Evolutionary conservation across 2,329 filamentous ascomycete species (phyloP).

Genomic region (Escovopsis sp.): DNA sequence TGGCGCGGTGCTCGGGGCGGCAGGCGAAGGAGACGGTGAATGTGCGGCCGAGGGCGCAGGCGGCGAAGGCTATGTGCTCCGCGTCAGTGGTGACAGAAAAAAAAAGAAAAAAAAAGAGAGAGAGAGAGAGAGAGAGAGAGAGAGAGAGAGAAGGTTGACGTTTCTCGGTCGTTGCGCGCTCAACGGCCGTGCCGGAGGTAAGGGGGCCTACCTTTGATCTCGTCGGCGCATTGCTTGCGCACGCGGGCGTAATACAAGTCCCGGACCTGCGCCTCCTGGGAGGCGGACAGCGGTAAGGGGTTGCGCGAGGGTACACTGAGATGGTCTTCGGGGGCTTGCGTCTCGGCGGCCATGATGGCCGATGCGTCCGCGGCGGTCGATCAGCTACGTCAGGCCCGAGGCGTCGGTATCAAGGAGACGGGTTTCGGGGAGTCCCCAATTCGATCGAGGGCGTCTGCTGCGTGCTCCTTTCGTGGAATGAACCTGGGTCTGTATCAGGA

Average conservation of each 20-base stretch:
- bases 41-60: slow-evolving; percentile 74
- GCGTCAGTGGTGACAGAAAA: background rate
- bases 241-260: slow-evolving; percentile 72
- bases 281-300: slow-evolving; percentile 67
- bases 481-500: too few species aligned
- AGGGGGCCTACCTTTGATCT: slow-evolving; percentile 52
- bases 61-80: slow-evolving; percentile 59
- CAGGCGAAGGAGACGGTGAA: slow-evolving; percentile 81
- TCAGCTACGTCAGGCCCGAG: too few species aligned
- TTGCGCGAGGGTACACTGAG: slow-evolving; percentile 49
- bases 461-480: too few species aligned
- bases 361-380: background rate
- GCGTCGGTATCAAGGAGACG: too few species aligned
- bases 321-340: slow-evolving; percentile 17
- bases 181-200: too few species aligned
- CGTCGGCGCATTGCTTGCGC: slow-evolving; percentile 55
- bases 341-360: slow-evolving; percentile 20
- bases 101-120: background rate
- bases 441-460: too few species aligned
- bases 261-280: slow-evolving; percentile 69
- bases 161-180: background rate
- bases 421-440: too few species aligned
- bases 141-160: background rate
- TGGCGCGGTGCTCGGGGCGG: slow-evolving; percentile 59
- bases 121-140: background rate